These are phyloP conservation scores for Beauveria sp. DNA, from an alignment of 2,329 filamentous ascomycete genomes.

Conservation along the genomic window DNA sequence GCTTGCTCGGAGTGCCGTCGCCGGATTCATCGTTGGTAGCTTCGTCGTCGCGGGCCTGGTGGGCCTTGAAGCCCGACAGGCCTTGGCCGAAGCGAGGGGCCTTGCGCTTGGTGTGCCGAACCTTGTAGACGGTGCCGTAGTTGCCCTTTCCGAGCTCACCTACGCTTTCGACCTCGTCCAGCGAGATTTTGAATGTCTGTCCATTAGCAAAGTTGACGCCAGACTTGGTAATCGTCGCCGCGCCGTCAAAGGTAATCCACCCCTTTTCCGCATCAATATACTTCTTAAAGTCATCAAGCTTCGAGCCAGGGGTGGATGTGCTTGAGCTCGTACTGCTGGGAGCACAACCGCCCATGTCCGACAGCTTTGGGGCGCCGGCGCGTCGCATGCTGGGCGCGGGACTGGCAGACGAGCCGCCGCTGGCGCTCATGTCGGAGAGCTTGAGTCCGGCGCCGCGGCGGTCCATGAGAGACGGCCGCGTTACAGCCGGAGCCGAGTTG, in stretches of 20 bases:
- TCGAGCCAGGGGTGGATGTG: slow-evolving; percentile 31
- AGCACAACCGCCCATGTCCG: slow-evolving; percentile 29
- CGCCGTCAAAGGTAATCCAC: slow-evolving; percentile 85
- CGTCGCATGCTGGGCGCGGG: slow-evolving; percentile 20
- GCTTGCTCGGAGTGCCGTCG: slow-evolving; percentile 55
- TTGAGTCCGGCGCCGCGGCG: slow-evolving; percentile 53
- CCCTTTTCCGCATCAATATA: slow-evolving; percentile 89
- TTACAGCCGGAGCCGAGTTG: slow-evolving; percentile 45
- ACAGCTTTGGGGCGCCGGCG: slow-evolving; percentile 34
- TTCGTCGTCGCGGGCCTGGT: slow-evolving; percentile 22
- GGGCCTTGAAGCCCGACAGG: slow-evolving; percentile 40
- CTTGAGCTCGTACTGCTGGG: slow-evolving; percentile 14
- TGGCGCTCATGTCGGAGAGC: slow-evolving; percentile 42
- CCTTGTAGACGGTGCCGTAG: slow-evolving; percentile 96
- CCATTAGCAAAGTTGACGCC: slow-evolving; percentile 92
- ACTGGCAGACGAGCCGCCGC: slow-evolving; percentile 21
- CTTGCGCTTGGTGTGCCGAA: slow-evolving; percentile 67
- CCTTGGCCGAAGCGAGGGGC: slow-evolving; percentile 52
- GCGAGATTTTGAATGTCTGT: slow-evolving; percentile 82
- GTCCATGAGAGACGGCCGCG: slow-evolving; percentile 56
- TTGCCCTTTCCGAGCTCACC: slow-evolving; percentile 96
- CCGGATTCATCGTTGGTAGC: slow-evolving; percentile 21
- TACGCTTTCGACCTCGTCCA: slow-evolving; percentile 89
- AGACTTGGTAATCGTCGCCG: slow-evolving; percentile 78
- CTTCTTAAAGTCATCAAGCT: slow-evolving; percentile 57